A percentile compares a stretch with the other conserved stretches of the same genome.
Conservation (phyloP, 2,329 filamentous ascomycete genomes). For the Penicillium sclerotigenum region DNA sequence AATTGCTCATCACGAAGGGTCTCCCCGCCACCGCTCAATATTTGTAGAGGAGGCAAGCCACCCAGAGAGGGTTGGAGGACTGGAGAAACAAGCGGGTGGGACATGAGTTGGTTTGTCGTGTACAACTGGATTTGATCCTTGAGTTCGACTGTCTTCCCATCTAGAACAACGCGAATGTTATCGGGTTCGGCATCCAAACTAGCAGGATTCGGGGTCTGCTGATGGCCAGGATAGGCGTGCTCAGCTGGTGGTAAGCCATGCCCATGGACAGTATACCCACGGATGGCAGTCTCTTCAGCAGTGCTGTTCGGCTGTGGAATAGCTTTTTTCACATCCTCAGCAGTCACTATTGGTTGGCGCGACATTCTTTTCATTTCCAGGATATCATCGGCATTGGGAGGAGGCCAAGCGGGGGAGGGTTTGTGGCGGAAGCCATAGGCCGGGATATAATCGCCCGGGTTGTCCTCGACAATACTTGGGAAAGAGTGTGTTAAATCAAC, state of each 20-base stretch:
- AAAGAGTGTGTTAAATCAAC: conserved; percentile 95
- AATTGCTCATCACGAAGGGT: conserved; percentile 91
- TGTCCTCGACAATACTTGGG: conserved; percentile 74
- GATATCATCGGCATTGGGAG: conserved; percentile 75
- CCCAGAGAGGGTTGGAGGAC: conserved; percentile 84
- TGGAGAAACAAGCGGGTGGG: conserved; percentile 86
- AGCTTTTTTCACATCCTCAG: conserved; percentile 21
- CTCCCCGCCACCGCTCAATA: conserved; percentile 85
- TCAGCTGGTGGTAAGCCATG: conserved; percentile 10
- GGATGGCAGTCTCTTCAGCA: conserved; percentile 33
- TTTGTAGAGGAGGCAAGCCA: conserved; percentile 80
- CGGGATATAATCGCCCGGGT: conserved; percentile 82
- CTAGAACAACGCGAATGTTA: conserved; percentile 64
- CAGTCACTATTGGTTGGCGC: conserved; percentile 41
- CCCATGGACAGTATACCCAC: conserved; percentile 28
- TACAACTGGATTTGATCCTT: conserved; percentile 92
- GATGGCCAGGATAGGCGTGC: conserved; percentile 24
- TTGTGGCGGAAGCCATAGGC: conserved; percentile 83
- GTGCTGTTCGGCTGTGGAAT: conserved; percentile 17
- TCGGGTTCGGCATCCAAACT: conserved; percentile 25
- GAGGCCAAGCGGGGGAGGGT: conserved; percentile 88
- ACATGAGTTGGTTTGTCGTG: conserved; percentile 77
- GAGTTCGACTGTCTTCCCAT: conserved; percentile 67
- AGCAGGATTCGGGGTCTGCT: conserved; percentile 16
- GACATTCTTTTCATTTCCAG: conserved; percentile 47